Evolutionary conservation across 2,329 filamentous ascomycete species (phyloP).

Genomic region (Diaporthe sp.): DNA sequence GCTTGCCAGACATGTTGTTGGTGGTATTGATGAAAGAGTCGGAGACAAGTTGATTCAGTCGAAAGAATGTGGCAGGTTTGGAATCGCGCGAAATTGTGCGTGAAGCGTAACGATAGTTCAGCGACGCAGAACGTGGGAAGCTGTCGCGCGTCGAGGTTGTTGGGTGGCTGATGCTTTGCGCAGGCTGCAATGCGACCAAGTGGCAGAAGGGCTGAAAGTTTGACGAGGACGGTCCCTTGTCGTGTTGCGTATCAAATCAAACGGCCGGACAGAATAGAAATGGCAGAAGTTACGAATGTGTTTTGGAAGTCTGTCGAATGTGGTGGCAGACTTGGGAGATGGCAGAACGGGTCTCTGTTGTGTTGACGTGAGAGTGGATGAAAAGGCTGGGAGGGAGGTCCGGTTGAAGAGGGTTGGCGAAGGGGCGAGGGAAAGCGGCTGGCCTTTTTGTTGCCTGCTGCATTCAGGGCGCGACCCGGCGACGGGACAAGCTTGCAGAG

Average conservation of each 20-base stretch:
- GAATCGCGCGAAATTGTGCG: constrained; percentile 10
- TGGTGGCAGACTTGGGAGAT: constrained; percentile 21
- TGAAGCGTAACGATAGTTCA: constrained; percentile 24
- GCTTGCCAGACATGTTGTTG: constrained; percentile 85
- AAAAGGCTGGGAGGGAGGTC: constrained; percentile 27
- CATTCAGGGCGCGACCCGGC: constrained; percentile 25
- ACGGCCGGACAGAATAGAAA: constrained; percentile 17
- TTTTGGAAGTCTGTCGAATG: constrained; percentile 17
- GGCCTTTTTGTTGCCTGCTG: constrained; percentile 33
- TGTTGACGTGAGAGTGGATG: constrained; percentile 26
- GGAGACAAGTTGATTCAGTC: constrained; percentile 36
- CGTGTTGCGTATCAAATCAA: constrained; percentile 1
- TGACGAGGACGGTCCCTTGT: neutral
- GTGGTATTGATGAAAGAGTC: constrained; percentile 42
- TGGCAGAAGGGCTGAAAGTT: constrained; percentile 13
- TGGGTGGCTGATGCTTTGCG: constrained; percentile 13
- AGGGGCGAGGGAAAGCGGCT: constrained; percentile 24
- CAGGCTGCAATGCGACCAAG: constrained; percentile 21
- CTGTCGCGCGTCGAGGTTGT: neutral
- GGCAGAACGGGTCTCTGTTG: constrained; percentile 28
- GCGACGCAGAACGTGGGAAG: neutral
- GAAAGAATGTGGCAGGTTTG: constrained; percentile 12
- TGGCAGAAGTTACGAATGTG: constrained; percentile 14
- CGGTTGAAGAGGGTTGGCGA: neutral
- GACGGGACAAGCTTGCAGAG: neutral